Evolutionary conservation across 345 rosid species (phyloP), one percentile per base, ranked within the genome.

Genomic region (Isatis tinctoria): DNA sequence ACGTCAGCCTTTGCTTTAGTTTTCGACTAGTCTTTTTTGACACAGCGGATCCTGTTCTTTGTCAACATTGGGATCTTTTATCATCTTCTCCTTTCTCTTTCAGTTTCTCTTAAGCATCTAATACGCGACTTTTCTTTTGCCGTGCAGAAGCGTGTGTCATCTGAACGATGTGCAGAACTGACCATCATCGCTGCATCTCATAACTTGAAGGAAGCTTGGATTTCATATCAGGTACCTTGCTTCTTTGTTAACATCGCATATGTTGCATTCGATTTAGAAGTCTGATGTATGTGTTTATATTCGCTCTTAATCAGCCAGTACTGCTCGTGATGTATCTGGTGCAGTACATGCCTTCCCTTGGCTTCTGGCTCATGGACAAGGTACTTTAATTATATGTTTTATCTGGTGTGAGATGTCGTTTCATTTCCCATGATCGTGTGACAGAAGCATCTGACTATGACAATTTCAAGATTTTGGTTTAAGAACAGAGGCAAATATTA

Each of bases 301-400:
- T 18, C 2, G 0, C 17, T 35, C 40, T 16, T 74, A 66, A 80
- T 79, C 93, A 90, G 98, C 98, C 98, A 70, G 97, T 94, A 35
- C 83, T 94, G 24, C 85, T 85, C 33, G 93, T 94, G 48, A 86
- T 91, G 95, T 94, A 91, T 82, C 78, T 91, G 62, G 91, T 94
- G 77, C 98, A 94, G 67, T 88, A 90, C 85, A 83, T 91, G 88
- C 97, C 96, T 35, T 82, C 80, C 20, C 58, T 91, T 44, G 98
- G 97, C 78, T 86, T 83, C 73, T 91, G 96, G 96, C 87, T 94
- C 54, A 94, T 94, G 95, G 98, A 94, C 85, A 90, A 87, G 96
- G 96, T 92, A 87, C 70, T 48, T 72, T 71, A 57, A 51, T 43
- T 37, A 49, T 71, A 20, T 36, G 35, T 35, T 65, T 18, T 47